Conservation (phyloP, 108 stramenopile species). For the Aureococcus anophagefferens region DNA sequence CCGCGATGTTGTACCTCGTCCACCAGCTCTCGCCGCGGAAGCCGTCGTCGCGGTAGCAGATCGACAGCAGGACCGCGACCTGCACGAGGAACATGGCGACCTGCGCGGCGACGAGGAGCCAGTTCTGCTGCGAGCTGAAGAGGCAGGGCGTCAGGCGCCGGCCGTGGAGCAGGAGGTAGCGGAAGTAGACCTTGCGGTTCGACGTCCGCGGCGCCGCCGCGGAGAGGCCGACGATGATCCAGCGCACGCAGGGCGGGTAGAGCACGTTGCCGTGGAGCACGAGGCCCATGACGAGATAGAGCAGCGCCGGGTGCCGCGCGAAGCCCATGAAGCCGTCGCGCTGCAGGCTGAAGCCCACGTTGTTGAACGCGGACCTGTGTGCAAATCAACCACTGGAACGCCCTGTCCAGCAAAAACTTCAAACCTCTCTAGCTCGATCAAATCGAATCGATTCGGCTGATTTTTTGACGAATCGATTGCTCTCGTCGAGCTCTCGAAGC, state of each 20-base stretch:
- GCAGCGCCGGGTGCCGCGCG: not conserved
- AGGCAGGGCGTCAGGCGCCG: not conserved
- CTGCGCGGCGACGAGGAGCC: not conserved
- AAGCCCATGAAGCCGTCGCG: not conserved
- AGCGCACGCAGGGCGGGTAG: not conserved
- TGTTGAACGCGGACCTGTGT: too few species aligned
- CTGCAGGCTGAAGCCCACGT: not conserved
- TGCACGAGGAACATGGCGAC: not conserved
- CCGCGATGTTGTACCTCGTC: too few species aligned
- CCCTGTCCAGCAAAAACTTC: too few species aligned
- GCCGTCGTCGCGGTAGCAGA: not conserved
- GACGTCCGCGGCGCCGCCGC: not conserved
- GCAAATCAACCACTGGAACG: too few species aligned
- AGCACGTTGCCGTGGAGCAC: not conserved
- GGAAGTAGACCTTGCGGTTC: not conserved
- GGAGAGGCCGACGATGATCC: not conserved
- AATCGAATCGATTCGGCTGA: too few species aligned
- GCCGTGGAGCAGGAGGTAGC: not conserved
- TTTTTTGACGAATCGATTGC: too few species aligned
- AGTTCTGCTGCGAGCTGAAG: not conserved
- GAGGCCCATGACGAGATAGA: not conserved
- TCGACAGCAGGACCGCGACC: too few species aligned
- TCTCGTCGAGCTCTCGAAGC: too few species aligned
- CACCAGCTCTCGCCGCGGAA: too few species aligned
- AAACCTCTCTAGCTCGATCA: too few species aligned